phyloP scores from a whole-genome alignment of 1,284 basidiomycete species.

The Ustilago xerochloae region DNA sequence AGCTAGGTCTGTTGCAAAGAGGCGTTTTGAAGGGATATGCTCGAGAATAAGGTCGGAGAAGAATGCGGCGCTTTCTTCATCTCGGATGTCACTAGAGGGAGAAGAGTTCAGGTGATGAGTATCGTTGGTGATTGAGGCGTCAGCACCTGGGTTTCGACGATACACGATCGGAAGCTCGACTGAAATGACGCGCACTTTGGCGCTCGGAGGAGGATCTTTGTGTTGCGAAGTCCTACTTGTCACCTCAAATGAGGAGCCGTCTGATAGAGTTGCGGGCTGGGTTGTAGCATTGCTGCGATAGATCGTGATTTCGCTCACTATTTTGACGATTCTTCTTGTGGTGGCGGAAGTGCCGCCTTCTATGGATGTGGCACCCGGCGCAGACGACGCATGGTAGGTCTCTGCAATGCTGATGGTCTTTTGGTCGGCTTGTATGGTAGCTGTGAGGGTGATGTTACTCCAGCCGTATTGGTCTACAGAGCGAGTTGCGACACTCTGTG shows the following conservation, averaged over 20 bases:
- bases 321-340: conserved; percentile 13
- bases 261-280: not conserved
- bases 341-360: not conserved
- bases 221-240: conserved; percentile 7
- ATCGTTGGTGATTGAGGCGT: not conserved
- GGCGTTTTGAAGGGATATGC: conserved; percentile 9
- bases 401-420: conserved; percentile 24
- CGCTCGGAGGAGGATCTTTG: conserved; percentile 9
- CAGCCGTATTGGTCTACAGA: conserved; percentile 9
- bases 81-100: not conserved
- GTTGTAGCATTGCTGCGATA: conserved; percentile 21
- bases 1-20: conserved; percentile 14
- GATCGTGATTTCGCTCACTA: conserved; percentile 32
- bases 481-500: not conserved
- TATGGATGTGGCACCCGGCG: not conserved
- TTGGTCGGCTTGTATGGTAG: conserved; percentile 21
- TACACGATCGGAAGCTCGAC: conserved; percentile 29
- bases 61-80: not conserved
- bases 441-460: conserved; percentile 23
- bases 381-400: conserved; percentile 8
- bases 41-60: conserved; percentile 23
- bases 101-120: not conserved
- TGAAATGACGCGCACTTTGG: conserved; percentile 31
- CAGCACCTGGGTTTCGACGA: conserved; percentile 3
- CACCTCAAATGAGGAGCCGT: conserved; percentile 10